Conservation (phyloP, 176 grass and related monocot genomes). For the Ensete ventricosum region DNA sequence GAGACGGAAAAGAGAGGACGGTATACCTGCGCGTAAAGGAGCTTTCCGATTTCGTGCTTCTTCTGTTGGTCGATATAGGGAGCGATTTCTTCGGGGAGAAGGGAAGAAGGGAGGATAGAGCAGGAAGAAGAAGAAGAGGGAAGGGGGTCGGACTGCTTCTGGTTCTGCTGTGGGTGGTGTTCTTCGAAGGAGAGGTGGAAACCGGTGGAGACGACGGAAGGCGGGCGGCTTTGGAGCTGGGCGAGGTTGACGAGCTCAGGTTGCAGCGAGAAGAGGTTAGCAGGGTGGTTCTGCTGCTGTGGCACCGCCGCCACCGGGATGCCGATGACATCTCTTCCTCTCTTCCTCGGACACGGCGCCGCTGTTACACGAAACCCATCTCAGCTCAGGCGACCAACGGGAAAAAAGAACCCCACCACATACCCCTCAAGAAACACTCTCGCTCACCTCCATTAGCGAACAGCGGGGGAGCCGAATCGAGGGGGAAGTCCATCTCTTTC, state of each 20-base stretch:
- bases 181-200: constrained; percentile 4
- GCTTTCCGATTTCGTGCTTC: background rate
- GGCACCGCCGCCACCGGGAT: background rate
- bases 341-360: constrained; percentile 2
- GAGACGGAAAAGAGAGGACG: background rate
- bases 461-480: background rate
- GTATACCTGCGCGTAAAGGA: constrained; percentile 7
- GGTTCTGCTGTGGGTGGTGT: background rate
- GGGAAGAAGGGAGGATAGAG: background rate
- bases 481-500: constrained; percentile 7
- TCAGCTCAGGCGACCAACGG: background rate
- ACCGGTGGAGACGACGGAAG: constrained; percentile 5
- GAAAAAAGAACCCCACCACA: background rate
- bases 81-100: constrained; percentile 2
- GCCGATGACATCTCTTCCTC: background rate
- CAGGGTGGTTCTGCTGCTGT: background rate
- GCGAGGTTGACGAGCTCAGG: background rate
- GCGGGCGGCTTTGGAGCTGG: background rate
- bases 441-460: constrained; percentile 16
- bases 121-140: background rate
- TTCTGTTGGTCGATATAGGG: constrained; percentile 1
- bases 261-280: background rate
- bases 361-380: background rate
- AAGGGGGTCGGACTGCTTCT: background rate
- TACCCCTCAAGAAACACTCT: background rate